These are phyloP conservation scores for Copromyces sp. DNA, from an alignment of 495 filamentous ascomycete genomes.

Conservation along the genomic window DNA sequence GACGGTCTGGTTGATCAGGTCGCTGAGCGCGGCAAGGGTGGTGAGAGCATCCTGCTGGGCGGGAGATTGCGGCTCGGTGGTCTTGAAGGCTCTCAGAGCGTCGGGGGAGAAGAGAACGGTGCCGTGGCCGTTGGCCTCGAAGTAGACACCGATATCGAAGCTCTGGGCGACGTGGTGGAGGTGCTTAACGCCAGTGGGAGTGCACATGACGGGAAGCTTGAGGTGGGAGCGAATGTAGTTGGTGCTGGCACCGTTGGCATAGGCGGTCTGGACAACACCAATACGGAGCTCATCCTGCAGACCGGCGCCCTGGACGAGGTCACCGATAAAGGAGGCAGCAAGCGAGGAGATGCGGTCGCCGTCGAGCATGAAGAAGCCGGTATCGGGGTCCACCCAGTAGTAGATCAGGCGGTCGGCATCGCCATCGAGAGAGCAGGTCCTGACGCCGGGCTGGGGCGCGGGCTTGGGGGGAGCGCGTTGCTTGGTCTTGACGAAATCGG, in stretches of 20 bases:
- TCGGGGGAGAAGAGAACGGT: conserved; percentile 87
- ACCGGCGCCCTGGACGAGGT: conserved; percentile 70
- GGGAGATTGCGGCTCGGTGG: conserved; percentile 74
- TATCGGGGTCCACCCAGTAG: conserved; percentile 79
- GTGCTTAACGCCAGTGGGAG: conserved; percentile 91
- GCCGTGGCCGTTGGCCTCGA: conserved; percentile 96
- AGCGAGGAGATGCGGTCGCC: conserved; percentile 95
- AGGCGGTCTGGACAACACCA: conserved; percentile 92
- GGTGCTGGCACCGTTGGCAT: conserved; percentile 94
- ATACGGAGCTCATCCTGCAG: conserved; percentile 71
- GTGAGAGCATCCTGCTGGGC: conserved; percentile 79
- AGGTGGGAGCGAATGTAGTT: conserved; percentile 81
- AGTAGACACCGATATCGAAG: conserved; percentile 93
- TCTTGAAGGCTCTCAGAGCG: conserved; percentile 65
- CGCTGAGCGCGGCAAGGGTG: conserved; percentile 66
- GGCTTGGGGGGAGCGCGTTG: conserved; percentile 82
- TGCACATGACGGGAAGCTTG: conserved; percentile 84
- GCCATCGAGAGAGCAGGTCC: conserved; percentile 88
- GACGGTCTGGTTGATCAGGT: conserved; percentile 95
- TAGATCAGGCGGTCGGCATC: conserved; percentile 94
- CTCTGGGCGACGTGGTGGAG: conserved; percentile 88
- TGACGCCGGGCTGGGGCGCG: conserved; percentile 59
- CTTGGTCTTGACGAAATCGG: conserved; percentile 94
- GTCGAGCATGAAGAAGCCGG: conserved; percentile 79
- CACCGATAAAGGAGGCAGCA: conserved; percentile 85